Evolutionary conservation across 2,329 filamentous ascomycete genomes (phyloP), one percentile per base, ranked within the genome.

Genomic region (Botrytis elliptica): DNA sequence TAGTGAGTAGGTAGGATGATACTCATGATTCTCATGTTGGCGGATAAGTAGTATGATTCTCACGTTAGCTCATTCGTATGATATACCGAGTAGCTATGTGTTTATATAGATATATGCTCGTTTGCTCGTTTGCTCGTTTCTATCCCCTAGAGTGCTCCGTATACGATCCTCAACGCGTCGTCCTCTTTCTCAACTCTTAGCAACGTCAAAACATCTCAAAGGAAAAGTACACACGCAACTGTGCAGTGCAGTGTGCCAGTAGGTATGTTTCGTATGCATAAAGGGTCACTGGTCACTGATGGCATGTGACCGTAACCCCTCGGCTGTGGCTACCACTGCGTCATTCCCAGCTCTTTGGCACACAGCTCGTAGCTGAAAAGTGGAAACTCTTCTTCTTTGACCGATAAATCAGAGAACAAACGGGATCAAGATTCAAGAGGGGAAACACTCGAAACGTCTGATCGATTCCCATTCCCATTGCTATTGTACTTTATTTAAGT

Each of bases 321-420:
- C 66, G 49, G 49, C 18, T 68, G 66, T 68, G 49, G 49, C 49
- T 57, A 49, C n/a, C 46, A 57, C 66, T 68, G 65, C 66, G 66
- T 68, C 66, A 68, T 55, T n/a, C 42, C 49, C 49, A 57, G 44
- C 64, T n/a, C 44, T 52, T 52, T 66, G 44, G 44, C 12, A 52
- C 49, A 25, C 36, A 22, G 36, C 18, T 36, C n/a, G 52, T 57
- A 29, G 52, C 52, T 29, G 52, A 18, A 57, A 29, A 67, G 46
- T 40, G 60, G 38, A 63, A 7, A 62, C 4, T 25, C 22, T n/a
- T 40, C 22, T 25, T 62, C 36, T 62, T 25, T 63, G 60, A 40
- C 60, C 25, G 25, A 63, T 40, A 57, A n/a, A 16, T n/a, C 25
- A 16, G 49, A 55, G 49, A 55, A 55, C 49, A n/a, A n/a, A n/a